A percentile compares a stretch with the other conserved stretches of the same genome.
phyloP scores from a whole-genome alignment of 2,329 filamentous ascomycete species.

The Curvularia verruculosa region DNA sequence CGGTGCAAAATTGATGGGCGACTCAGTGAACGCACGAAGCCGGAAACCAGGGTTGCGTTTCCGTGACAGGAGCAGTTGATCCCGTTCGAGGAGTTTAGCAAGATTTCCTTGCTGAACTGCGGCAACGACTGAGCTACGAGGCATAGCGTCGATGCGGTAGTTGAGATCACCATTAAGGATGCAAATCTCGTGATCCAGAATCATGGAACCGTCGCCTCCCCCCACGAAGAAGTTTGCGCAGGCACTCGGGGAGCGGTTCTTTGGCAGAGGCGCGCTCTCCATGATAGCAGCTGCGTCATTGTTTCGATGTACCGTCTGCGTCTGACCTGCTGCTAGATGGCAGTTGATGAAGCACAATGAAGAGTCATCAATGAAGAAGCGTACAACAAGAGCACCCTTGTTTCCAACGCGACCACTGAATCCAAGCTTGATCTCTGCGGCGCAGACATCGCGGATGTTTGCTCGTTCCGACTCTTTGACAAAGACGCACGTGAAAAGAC shows the following conservation, averaged over 20 bases:
- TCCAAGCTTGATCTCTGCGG: conserved; percentile 88
- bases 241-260: conserved; percentile 68
- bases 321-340: conserved; percentile 92
- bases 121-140: conserved; percentile 86
- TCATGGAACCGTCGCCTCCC: conserved; percentile 93
- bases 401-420: conserved; percentile 96
- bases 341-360: conserved; percentile 97
- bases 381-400: conserved; percentile 89
- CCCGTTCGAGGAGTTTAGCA: conserved; percentile 83
- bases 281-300: conserved; percentile 91
- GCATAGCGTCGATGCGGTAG: conserved; percentile 97
- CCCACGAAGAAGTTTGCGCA: conserved; percentile 81
- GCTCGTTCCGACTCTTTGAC: conserved; percentile 79
- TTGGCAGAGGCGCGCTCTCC: conserved; percentile 75
- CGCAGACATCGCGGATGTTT: conserved; percentile 77
- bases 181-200: conserved; percentile 97
- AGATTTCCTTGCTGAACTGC: conserved; percentile 84
- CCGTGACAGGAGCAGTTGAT: conserved; percentile 87
- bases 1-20: conserved; percentile 87
- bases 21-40: conserved; percentile 86
- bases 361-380: conserved; percentile 92
- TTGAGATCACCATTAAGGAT: conserved; percentile 95
- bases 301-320: conserved; percentile 87
- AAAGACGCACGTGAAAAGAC: conserved; percentile 94
- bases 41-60: conserved; percentile 90